Percentiles rank a stretch among this genome's conserved stretches.
Conservation (phyloP, 306 rosid species). For the Alnus glutinosa region DNA sequence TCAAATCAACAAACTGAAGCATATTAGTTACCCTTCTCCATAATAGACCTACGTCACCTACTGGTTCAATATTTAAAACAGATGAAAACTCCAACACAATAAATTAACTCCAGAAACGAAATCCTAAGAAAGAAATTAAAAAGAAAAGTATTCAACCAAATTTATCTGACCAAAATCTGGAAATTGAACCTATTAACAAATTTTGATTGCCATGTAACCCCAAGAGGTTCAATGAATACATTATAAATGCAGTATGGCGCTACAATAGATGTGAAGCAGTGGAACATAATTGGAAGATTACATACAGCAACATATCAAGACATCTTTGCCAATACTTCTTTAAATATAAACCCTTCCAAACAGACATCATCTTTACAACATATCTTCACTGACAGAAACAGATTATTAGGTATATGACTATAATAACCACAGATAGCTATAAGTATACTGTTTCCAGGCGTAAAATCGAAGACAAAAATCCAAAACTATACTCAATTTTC, state of each 20-base stretch:
- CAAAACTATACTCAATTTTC: slow-evolving; percentile 2
- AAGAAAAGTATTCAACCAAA: no score
- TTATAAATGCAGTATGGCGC: background rate
- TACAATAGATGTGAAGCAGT: background rate
- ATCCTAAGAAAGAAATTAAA: no score
- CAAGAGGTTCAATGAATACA: no score
- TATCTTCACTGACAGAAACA: background rate
- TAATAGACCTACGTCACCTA: no score
- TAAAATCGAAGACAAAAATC: background rate
- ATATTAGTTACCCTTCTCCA: background rate
- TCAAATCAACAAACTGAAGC: background rate
- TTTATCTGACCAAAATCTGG: no score
- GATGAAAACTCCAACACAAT: no score
- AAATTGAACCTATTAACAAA: no score
- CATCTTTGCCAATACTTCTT: background rate
- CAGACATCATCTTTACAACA: background rate
- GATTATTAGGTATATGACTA: background rate
- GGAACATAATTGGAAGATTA: background rate
- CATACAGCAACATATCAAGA: background rate
- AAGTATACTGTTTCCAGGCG: background rate
- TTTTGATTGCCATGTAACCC: no score
- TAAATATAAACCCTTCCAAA: background rate
- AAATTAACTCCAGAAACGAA: no score
- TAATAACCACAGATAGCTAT: background rate
- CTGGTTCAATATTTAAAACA: no score